A percentile compares a stretch with the other conserved stretches of the same genome.
Evolutionary conservation across 148 eudicot species (phyloP).

Genomic region (Polygonum aviculare): DNA sequence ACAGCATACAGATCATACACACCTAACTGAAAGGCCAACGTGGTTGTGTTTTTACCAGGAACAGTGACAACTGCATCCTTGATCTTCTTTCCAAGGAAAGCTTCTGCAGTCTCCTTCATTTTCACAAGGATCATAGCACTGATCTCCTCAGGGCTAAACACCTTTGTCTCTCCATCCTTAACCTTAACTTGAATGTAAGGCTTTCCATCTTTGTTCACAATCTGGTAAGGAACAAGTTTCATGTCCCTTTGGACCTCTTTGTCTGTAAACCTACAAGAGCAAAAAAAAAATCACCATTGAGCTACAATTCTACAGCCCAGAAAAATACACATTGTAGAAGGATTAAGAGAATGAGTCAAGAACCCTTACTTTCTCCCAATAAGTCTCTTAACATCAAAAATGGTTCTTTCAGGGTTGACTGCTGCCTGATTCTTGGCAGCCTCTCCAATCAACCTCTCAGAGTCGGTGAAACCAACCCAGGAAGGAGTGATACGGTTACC

Average conservation of each 20-base stretch:
- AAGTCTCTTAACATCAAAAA: slow-evolving; percentile 11
- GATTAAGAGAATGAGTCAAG: not conserved
- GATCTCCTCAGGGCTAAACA: slow-evolving; percentile 14
- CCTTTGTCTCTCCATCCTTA: slow-evolving; percentile 11
- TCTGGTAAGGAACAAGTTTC: slow-evolving; percentile 12
- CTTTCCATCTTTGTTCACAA: slow-evolving; percentile 10
- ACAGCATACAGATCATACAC: not conserved
- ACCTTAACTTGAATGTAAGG: slow-evolving; percentile 12
- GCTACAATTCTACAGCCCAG: not conserved
- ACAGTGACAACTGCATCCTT: slow-evolving; percentile 13
- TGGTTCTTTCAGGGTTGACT: slow-evolving; percentile 7
- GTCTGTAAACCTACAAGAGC: slow-evolving; percentile 8
- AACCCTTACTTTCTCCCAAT: slow-evolving; percentile 9
- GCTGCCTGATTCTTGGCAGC: slow-evolving; percentile 15
- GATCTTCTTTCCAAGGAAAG: slow-evolving; percentile 12
- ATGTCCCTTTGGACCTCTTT: slow-evolving; percentile 11
- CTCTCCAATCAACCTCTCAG: slow-evolving; percentile 8
- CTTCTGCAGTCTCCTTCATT: slow-evolving; percentile 13
- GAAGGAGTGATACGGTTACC: slow-evolving; percentile 13
- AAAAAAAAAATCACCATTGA: not conserved
- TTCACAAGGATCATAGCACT: slow-evolving; percentile 10
- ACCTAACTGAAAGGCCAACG: not conserved
- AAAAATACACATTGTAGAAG: not conserved
- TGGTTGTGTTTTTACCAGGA: slow-evolving; percentile 4
- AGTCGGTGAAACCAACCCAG: slow-evolving; percentile 7